Evolutionary conservation across 495 filamentous ascomycete genomes (phyloP), one percentile per base, ranked within the genome.

Genomic region (Penicillium simplicissimum): DNA sequence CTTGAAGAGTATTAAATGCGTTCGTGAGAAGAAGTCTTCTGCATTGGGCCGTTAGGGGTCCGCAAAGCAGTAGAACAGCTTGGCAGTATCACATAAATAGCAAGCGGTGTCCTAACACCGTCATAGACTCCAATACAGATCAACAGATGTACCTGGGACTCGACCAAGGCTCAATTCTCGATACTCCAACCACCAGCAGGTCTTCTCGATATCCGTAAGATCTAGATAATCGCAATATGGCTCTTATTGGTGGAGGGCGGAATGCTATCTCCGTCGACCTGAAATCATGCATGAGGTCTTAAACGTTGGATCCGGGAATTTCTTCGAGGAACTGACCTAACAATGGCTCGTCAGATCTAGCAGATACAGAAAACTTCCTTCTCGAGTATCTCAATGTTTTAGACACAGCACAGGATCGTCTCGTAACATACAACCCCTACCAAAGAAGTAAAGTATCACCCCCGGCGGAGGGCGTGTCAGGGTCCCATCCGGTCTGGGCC

Each of bases 401-500:
- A 8, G 23, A 49, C 11, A 49, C n/a, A 2, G 14, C 28, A 6
- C 9, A 45, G 3, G 5, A n/a, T 31, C 25, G 15, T 25, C 13
- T 31, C 13, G 23, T 31, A 49, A 28, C 14, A n/a, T 49, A 9
- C 10, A 38, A 11, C 19, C 8, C 42, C 8, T 17, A 34, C 25
- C 2, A 33, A 56, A 61, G 33, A 34, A 61, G 52, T 31, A 56
- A 34, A 61, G 52, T 31, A 56, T 56, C 10, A 21, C 37, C 21
- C 13, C 55, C 17, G 13, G 2, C 40, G 13, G 28, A 21, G 31
- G 55, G 28, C 55, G n/a, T 65, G 55, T 49, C 58, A 55, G 55
- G 60, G 61, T 67, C 23, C 23, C 23, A 25, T 25, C 53, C 49
- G 66, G 55, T 60, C 67, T 65, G 61, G 60, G 52, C 57, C 60